These are phyloP conservation scores for Malassezia arunalokei DNA, from an alignment of 1,284 basidiomycete genomes.

Conservation along the genomic window DNA sequence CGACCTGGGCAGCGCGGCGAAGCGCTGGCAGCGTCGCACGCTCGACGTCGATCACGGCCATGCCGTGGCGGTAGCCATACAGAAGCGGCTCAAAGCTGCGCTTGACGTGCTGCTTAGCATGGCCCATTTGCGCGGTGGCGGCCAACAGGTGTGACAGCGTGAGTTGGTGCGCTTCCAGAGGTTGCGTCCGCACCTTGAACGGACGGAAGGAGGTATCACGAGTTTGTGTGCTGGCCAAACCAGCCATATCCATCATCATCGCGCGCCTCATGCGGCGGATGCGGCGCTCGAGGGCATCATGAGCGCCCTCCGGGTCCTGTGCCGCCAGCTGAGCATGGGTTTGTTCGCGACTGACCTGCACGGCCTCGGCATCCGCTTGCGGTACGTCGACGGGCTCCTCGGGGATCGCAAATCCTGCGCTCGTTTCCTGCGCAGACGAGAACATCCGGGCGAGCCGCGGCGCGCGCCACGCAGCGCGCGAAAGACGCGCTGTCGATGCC, in stretches of 20 bases:
- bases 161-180: conserved; percentile 55
- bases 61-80: conserved; percentile 77
- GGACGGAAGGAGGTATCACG: conserved; percentile 62
- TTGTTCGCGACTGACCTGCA: not conserved
- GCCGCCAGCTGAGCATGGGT: not conserved
- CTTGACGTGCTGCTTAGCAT: conserved; percentile 67
- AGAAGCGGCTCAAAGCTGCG: conserved; percentile 83
- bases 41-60: conserved; percentile 90
- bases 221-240: conserved; percentile 66
- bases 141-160: conserved; percentile 83
- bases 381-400: conserved; percentile 10
- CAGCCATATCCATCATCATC: conserved; percentile 55
- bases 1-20: conserved; percentile 74
- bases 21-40: conserved; percentile 74
- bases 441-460: not conserved
- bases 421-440: not conserved
- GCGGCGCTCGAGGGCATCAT: conserved; percentile 14
- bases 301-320: conserved; percentile 1
- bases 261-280: conserved; percentile 22
- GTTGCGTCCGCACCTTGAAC: conserved; percentile 60
- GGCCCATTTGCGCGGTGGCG: conserved; percentile 85
- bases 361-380: conserved; percentile 5
- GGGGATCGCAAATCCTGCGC: conserved; percentile 5
- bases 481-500: not conserved
- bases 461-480: not conserved